Percentiles rank a stretch among this genome's conserved stretches.
Evolutionary conservation across 371 early-diverging fungal species (phyloP).

Genomic region (Homolaphlyctis polyrhiza): DNA sequence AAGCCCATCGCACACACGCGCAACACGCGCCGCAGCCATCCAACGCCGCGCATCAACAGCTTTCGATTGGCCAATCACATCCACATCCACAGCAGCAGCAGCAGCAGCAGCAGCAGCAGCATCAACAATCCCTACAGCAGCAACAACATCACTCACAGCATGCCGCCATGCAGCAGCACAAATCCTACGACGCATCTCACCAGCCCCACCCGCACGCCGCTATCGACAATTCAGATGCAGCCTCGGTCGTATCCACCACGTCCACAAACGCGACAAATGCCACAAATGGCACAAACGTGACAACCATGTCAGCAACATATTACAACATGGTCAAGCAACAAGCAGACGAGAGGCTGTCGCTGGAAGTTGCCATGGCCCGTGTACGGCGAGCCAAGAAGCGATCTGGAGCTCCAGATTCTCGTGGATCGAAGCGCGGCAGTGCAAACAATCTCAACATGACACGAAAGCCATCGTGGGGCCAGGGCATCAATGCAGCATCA

Average conservation of each 20-base stretch:
- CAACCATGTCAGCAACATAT: not conserved
- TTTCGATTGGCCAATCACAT: no score
- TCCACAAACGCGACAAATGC: conserved; percentile 6
- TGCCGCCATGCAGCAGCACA: not conserved
- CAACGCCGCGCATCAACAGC: no score
- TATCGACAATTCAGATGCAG: conserved; percentile 12
- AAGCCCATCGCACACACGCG: no score
- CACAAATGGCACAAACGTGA: not conserved
- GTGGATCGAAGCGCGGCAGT: conserved; percentile 4
- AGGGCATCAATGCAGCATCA: not conserved
- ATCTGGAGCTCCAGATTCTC: not conserved
- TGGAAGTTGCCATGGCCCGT: conserved; percentile 7
- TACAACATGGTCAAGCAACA: conserved; percentile 4
- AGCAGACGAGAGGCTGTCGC: conserved; percentile 5
- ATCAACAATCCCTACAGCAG: not conserved
- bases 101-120: not conserved
- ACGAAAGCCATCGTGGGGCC: not conserved
- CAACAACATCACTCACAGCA: conserved; percentile 1
- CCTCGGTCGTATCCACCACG: conserved; percentile 13
- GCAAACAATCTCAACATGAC: not conserved
- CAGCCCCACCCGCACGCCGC: not conserved
- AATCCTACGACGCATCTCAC: not conserved
- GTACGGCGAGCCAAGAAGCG: conserved; percentile 7
- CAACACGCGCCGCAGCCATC: no score
- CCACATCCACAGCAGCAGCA: conserved; percentile 1